phyloP scores from a whole-genome alignment of 768 basidiomycete genomes.

The Boletus bicolor region DNA sequence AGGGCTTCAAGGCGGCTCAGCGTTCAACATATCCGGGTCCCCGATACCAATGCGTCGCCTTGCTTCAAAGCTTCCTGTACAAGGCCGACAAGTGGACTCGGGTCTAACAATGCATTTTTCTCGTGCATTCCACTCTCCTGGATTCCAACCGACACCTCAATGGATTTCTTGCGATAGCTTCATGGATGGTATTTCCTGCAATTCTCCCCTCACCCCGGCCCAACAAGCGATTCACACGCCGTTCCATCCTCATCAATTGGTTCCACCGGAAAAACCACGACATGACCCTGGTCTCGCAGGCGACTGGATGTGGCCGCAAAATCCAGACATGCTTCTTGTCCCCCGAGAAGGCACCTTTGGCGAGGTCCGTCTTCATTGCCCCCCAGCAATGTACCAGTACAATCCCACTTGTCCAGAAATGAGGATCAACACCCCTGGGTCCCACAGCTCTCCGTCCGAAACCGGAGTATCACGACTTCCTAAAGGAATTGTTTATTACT shows the following conservation, averaged over 20 bases:
- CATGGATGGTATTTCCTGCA: conserved; percentile 4
- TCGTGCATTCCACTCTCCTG: conserved; percentile 10
- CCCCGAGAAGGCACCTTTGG: conserved; percentile 3
- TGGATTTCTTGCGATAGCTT: conserved; percentile 12
- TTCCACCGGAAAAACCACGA: conserved; percentile 15
- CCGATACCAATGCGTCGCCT: conserved; percentile 34
- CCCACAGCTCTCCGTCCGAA: conserved; percentile 7
- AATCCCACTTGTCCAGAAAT: conserved; percentile 5
- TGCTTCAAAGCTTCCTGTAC: conserved; percentile 28
- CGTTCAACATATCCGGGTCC: conserved; percentile 14
- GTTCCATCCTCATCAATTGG: conserved; percentile 23
- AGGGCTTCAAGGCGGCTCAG: conserved; percentile 8
- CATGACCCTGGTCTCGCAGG: neutral
- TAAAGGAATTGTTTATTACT: conserved; percentile 1
- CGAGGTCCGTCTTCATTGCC: conserved; percentile 11
- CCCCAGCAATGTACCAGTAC: conserved; percentile 4
- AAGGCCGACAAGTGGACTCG: conserved; percentile 20
- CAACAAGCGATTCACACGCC: conserved; percentile 32
- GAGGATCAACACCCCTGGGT: conserved; percentile 1
- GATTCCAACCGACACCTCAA: conserved; percentile 16
- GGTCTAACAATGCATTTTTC: conserved; percentile 13
- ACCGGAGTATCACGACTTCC: conserved; percentile 13
- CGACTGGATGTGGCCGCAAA: conserved; percentile 22
- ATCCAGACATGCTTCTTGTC: conserved; percentile 6
- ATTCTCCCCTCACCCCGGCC: conserved; percentile 20